Percentiles rank a stretch among this genome's conserved stretches.
phyloP scores from a whole-genome alignment of 495 filamentous ascomycete species.

The Penicillium ochrochloron region DNA sequence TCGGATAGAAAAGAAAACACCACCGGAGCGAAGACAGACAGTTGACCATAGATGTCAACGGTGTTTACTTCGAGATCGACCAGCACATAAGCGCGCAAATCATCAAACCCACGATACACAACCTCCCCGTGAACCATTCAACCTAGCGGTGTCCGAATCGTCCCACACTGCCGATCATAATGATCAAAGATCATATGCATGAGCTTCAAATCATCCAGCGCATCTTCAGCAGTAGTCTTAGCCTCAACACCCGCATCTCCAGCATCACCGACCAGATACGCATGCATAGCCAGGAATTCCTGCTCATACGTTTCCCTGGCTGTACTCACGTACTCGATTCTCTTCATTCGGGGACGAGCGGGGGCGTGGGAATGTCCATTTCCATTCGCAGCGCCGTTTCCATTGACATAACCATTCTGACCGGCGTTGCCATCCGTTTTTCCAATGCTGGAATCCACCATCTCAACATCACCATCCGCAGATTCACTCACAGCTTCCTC shows the following conservation, averaged over 20 bases:
- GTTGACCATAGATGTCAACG: neutral
- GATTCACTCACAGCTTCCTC: constrained; percentile 40
- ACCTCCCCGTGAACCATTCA: constrained; percentile 14
- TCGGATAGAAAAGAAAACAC: neutral
- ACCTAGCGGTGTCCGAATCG: constrained; percentile 46
- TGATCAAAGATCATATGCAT: constrained; percentile 46
- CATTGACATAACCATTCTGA: neutral
- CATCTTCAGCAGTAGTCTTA: constrained; percentile 58
- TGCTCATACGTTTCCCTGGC: constrained; percentile 58
- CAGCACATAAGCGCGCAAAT: neutral
- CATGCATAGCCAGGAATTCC: constrained; percentile 55
- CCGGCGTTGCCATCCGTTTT: neutral
- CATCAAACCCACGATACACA: neutral
- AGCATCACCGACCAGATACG: constrained; percentile 36
- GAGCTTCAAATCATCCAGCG: constrained; percentile 49
- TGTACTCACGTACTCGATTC: constrained; percentile 43
- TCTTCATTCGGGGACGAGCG: constrained; percentile 22
- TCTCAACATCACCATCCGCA: neutral
- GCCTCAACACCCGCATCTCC: constrained; percentile 35
- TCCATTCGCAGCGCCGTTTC: constrained; percentile 1
- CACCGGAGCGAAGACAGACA: neutral
- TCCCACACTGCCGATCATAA: constrained; percentile 50
- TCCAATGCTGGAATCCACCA: neutral
- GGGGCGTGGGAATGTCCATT: neutral
- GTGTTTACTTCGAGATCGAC: neutral